These are phyloP conservation scores for Kwoniella shandongensis DNA, from an alignment of 768 basidiomycete species.

Conservation along the genomic window DNA sequence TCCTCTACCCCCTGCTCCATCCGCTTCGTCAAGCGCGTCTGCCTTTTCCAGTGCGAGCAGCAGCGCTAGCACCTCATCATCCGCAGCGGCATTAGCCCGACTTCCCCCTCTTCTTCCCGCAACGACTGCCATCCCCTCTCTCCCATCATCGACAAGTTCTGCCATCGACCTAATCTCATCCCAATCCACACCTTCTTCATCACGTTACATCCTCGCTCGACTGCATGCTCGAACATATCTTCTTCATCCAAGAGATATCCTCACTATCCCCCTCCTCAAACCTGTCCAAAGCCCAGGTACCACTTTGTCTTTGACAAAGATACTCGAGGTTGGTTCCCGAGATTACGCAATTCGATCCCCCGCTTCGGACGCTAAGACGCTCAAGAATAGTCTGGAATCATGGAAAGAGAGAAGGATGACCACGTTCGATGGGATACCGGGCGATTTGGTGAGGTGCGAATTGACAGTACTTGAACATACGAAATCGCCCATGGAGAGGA, in stretches of 20 bases:
- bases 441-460: slow-evolving; percentile 67
- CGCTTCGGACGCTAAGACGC: slow-evolving; percentile 17
- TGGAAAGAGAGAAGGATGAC: slow-evolving; percentile 18
- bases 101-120: slow-evolving; percentile 35
- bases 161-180: slow-evolving; percentile 70
- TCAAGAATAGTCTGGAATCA: slow-evolving; percentile 21
- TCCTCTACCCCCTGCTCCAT: slow-evolving; percentile 9
- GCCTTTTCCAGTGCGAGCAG: slow-evolving; percentile 16
- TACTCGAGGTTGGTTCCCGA: slow-evolving; percentile 92
- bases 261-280: slow-evolving; percentile 88
- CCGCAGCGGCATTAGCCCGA: slow-evolving; percentile 17
- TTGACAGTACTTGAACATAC: slow-evolving; percentile 98
- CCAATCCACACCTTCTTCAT: slow-evolving; percentile 74
- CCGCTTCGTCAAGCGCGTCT: slow-evolving; percentile 9
- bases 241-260: slow-evolving; percentile 81
- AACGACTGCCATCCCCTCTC: slow-evolving; percentile 15
- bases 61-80: slow-evolving; percentile 14
- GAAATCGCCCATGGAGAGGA: slow-evolving; percentile 84
- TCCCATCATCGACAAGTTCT: slow-evolving; percentile 51
- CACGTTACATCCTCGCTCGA: slow-evolving; percentile 83
- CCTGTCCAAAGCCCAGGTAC: slow-evolving; percentile 75
- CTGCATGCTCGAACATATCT: slow-evolving; percentile 86
- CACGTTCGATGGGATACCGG: slow-evolving; percentile 65
- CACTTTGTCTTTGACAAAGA: slow-evolving; percentile 73
- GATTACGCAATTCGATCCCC: slow-evolving; percentile 77